These are phyloP conservation scores for Leucosporidium scottii DNA, from an alignment of 768 basidiomycete species.

Conservation along the genomic window DNA sequence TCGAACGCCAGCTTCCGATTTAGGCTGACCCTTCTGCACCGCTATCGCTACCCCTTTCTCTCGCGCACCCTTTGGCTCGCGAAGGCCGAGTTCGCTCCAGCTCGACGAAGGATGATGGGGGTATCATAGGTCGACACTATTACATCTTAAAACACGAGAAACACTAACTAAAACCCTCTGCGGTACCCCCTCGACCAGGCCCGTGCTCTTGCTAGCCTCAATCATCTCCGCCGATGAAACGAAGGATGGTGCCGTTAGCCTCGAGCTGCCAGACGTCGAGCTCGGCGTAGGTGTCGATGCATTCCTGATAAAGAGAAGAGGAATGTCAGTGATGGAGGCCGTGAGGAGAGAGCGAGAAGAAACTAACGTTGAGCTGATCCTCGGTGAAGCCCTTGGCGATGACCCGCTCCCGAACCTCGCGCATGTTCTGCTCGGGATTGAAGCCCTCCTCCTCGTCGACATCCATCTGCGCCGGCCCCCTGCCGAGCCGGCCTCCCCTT, in stretches of 20 bases:
- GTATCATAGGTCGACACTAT: too few species aligned
- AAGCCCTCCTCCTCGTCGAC: conserved; percentile 58
- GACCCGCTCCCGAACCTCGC: conserved; percentile 79
- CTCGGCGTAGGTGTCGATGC: conserved; percentile 36
- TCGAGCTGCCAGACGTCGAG: conserved; percentile 35
- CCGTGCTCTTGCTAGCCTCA: conserved; percentile 2
- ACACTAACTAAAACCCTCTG: too few species aligned
- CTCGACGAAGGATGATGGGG: too few species aligned
- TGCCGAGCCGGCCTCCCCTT: conserved; percentile 42
- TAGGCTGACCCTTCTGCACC: too few species aligned
- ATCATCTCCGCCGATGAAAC: conserved; percentile 13
- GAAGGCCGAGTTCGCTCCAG: too few species aligned
- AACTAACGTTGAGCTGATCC: conserved; percentile 56
- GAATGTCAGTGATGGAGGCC: neutral
- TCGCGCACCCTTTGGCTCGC: too few species aligned
- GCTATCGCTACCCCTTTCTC: too few species aligned
- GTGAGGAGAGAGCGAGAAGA: neutral
- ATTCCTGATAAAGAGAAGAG: conserved; percentile 18
- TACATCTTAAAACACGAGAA: too few species aligned
- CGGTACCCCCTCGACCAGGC: neutral
- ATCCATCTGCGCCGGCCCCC: conserved; percentile 48
- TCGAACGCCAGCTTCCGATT: too few species aligned
- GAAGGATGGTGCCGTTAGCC: conserved; percentile 24
- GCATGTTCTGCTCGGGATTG: conserved; percentile 65
- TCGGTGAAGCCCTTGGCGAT: conserved; percentile 85